Evolutionary conservation across 2,329 filamentous ascomycete species (phyloP), one percentile per base, ranked within the genome.

Genomic region (Penicillium sp.): DNA sequence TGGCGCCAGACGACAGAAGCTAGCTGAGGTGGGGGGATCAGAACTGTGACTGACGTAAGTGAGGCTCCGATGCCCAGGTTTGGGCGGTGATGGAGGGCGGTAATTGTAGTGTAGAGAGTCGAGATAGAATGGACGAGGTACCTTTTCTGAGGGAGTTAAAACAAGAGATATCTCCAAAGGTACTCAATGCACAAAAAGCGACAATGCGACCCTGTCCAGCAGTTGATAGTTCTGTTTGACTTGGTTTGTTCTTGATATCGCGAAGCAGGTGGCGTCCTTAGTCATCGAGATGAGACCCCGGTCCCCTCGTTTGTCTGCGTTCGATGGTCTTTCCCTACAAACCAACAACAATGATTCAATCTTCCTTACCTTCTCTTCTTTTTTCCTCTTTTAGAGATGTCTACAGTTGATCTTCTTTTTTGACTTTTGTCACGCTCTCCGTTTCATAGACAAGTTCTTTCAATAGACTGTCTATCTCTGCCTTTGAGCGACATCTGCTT

Each of bases 201-300:
- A 46, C 17, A 39, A 40, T 24, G n/a, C 3, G 28, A 40, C 28
- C 19, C 45, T 42, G 41, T 33, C 41, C 41, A 37, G 32, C 33
- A 45, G 41, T 45, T 39, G 34, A 31, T 39, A 31, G 37, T 26
- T 28, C 12, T 49, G 48, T 55, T 59, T 58, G 55, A 47, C 45
- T 49, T 24, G 56, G 55, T 58, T 59, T 59, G 59, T 54, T 54
- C 39, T 45, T 24, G 50, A 44, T 44, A 51, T 51, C 39, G 44
- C 31, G 47, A 49, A 40, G 39, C 45, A 40, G 47, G 58, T 58
- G 59, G 58, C 58, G 57, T 51, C 52, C 51, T 60, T 58, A 58
- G 58, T 59, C 57, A 59, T 59, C 46, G 48, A 49, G 52, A 56
- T 48, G 21, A n/a, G 39, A 38, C 40, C 48, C 21, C 4, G 21